phyloP scores from a whole-genome alignment of 2,329 filamentous ascomycete species.

The Bipolaris oryzae region DNA sequence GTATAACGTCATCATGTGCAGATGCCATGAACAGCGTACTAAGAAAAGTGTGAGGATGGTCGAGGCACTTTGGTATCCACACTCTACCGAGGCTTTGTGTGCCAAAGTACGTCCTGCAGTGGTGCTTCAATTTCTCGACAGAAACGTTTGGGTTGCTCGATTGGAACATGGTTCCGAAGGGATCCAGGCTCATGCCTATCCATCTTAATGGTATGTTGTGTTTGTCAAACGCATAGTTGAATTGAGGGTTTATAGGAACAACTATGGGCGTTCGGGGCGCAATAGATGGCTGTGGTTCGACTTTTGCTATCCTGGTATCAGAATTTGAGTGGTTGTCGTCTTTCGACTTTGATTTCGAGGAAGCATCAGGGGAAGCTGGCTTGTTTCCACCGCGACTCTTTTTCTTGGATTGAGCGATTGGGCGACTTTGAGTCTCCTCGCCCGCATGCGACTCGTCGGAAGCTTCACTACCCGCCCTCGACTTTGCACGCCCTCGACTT shows the following conservation, averaged over 20 bases:
- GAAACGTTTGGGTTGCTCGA: conserved; percentile 35
- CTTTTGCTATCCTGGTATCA: conserved; percentile 12
- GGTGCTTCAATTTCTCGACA: conserved; percentile 43
- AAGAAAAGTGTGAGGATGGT: conserved; percentile 44
- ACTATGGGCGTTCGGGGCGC: conserved; percentile 33
- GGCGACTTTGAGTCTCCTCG: conserved; percentile 16
- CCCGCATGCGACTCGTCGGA: conserved; percentile 25
- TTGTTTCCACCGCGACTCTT: conserved; percentile 3
- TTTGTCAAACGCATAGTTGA: conserved; percentile 29
- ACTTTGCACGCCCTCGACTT: conserved; percentile 16
- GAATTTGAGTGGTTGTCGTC: conserved; percentile 2
- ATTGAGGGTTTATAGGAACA: conserved; percentile 17
- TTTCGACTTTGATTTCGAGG: conserved; percentile 6
- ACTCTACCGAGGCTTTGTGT: conserved; percentile 39
- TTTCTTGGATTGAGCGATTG: conserved; percentile 3
- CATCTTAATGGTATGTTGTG: conserved; percentile 27
- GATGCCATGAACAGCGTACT: conserved; percentile 47
- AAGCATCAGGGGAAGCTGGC: conserved; percentile 11
- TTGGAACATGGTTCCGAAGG: conserved; percentile 46
- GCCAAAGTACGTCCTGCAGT: conserved; percentile 45
- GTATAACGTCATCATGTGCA: conserved; percentile 41
- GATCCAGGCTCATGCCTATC: conserved; percentile 41
- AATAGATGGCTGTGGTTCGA: conserved; percentile 17
- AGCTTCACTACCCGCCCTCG: conserved; percentile 24
- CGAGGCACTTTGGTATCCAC: conserved; percentile 46